Evolutionary conservation across 2,329 filamentous ascomycete species (phyloP).

Genomic region (Neoascochyta sp.): DNA sequence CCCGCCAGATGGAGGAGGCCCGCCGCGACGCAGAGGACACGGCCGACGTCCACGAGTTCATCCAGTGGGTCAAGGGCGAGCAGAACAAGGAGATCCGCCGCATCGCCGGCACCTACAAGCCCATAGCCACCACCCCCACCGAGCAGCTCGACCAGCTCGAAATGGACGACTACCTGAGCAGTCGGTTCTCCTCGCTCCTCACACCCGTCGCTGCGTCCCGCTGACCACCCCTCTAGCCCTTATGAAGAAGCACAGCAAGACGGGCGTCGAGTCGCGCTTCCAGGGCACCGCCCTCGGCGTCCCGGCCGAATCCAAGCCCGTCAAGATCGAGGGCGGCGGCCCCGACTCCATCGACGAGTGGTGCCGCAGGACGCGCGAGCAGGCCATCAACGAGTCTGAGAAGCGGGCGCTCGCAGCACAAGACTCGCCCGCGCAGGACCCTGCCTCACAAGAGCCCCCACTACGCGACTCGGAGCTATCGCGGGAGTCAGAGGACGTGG

Average conservation of each 20-base stretch:
- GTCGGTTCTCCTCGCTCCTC: constrained; percentile 27
- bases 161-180: constrained; percentile 48
- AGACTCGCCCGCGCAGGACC: too few species aligned
- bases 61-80: constrained; percentile 72
- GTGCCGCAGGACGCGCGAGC: constrained; percentile 41
- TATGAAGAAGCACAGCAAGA: constrained; percentile 90
- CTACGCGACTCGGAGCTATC: too few species aligned
- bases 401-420: too few species aligned
- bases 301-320: constrained; percentile 63
- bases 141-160: constrained; percentile 46
- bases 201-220: too few species aligned
- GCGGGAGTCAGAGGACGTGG: constrained; percentile 21
- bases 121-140: constrained; percentile 36
- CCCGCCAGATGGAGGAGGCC: constrained; percentile 42
- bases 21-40: constrained; percentile 65
- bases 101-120: constrained; percentile 64
- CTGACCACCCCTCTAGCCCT: constrained; percentile 52
- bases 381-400: constrained; percentile 23
- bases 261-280: constrained; percentile 80
- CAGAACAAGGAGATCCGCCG: constrained; percentile 76
- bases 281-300: constrained; percentile 79
- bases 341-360: constrained; percentile 65
- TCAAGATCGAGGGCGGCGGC: constrained; percentile 75
- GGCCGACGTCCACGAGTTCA: constrained; percentile 71
- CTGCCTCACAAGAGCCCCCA: too few species aligned